phyloP scores from a whole-genome alignment of 2,329 filamentous ascomycete species.

The Pseudofabraea citricarpa region DNA sequence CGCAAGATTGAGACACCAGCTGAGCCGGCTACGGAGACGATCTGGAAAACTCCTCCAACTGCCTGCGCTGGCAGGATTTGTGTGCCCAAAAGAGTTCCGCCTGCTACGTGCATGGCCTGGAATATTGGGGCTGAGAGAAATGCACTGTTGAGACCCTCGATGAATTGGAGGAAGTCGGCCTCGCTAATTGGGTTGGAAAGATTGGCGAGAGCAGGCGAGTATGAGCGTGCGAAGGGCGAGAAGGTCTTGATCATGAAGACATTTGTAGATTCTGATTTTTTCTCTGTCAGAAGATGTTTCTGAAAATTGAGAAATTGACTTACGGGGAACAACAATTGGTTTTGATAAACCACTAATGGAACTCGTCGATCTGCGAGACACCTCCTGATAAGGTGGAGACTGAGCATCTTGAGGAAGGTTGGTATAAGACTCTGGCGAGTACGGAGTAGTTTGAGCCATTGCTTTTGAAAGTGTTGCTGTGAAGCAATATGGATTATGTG shows the following conservation, averaged over 20 bases:
- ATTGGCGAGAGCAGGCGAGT: constrained; percentile 5
- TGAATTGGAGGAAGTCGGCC: constrained; percentile 21
- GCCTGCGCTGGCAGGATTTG: constrained; percentile 18
- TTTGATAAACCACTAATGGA: constrained; percentile 1
- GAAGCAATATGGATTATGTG: neutral
- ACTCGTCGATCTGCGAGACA: no score
- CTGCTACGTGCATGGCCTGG: constrained; percentile 17
- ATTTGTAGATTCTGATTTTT: constrained; percentile 11
- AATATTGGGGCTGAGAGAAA: constrained; percentile 23
- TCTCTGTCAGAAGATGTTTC: neutral
- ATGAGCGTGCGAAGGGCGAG: constrained; percentile 13
- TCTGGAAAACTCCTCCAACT: constrained; percentile 16
- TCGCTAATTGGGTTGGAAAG: constrained; percentile 8
- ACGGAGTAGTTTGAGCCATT: neutral
- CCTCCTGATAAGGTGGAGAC: no score
- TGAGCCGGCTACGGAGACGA: constrained; percentile 11
- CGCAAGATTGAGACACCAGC: constrained; percentile 14
- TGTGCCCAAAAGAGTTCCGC: constrained; percentile 15
- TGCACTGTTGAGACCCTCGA: constrained; percentile 24
- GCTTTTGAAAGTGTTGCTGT: neutral
- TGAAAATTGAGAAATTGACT: neutral
- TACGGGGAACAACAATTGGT: constrained; percentile 13
- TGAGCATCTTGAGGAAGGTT: neutral
- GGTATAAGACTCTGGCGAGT: neutral
- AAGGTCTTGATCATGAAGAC: constrained; percentile 16